A percentile compares a stretch with the other conserved stretches of the same genome.
These are phyloP conservation scores for Eucalyptus brandiana DNA, from an alignment of 345 rosid genomes.

Conservation along the genomic window DNA sequence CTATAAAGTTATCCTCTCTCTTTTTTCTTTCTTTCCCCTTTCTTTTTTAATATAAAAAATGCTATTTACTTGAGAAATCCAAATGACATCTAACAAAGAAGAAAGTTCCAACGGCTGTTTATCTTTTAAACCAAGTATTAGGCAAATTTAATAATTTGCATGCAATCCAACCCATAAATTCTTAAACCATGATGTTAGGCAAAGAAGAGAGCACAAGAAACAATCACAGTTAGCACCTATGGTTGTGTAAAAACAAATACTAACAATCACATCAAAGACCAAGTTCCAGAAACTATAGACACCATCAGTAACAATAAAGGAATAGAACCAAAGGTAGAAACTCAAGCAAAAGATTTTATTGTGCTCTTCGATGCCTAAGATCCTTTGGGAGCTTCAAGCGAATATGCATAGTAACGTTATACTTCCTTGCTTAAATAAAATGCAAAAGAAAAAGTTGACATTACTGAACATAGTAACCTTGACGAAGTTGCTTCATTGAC, in stretches of 20 bases:
- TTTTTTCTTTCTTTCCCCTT: not conserved
- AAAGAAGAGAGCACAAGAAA: not conserved
- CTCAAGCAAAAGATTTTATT: not conserved
- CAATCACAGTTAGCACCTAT: not conserved
- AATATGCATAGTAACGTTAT: not conserved
- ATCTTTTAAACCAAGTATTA: not conserved
- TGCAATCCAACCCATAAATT: not conserved
- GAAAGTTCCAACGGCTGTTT: not conserved
- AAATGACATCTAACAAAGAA: not conserved
- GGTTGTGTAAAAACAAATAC: not conserved
- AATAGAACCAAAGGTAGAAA: not conserved
- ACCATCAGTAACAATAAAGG: not conserved
- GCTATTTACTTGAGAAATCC: not conserved
- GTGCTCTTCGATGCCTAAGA: not conserved
- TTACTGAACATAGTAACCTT: conserved; percentile 31
- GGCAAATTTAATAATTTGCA: not conserved
- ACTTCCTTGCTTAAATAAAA: not conserved
- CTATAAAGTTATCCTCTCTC: not conserved
- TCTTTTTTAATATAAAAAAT: not conserved
- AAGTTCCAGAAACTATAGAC: not conserved
- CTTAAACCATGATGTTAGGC: not conserved
- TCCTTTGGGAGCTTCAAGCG: not conserved
- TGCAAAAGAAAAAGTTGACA: not conserved
- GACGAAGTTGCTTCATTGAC: conserved; percentile 49
- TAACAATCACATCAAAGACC: not conserved